These are phyloP conservation scores for Scheffersomyces illinoinensis DNA, from an alignment of 1,139 yeast species.

Conservation along the genomic window DNA sequence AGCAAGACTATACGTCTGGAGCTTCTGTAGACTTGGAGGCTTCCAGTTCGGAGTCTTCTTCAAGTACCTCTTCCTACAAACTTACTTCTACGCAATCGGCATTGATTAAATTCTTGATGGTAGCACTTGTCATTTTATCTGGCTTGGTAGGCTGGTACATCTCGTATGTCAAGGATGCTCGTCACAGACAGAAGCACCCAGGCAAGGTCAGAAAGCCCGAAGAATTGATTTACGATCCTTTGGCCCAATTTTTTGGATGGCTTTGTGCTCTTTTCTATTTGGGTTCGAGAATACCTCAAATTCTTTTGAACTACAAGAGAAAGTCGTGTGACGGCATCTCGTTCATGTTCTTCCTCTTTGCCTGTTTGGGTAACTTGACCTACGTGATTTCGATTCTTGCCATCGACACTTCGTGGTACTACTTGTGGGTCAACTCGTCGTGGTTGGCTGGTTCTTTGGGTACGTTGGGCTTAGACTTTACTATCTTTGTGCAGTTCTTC, in stretches of 20 bases:
- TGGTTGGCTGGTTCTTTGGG: conserved; percentile 95
- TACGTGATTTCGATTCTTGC: conserved; percentile 82
- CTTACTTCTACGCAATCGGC: conserved; percentile 22
- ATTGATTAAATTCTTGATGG: conserved; percentile 62
- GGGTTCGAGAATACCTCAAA: conserved; percentile 90
- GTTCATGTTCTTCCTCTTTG: conserved; percentile 87
- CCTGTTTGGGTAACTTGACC: conserved; percentile 88
- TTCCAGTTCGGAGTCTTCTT: conserved; percentile 1
- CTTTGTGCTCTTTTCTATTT: conserved; percentile 81
- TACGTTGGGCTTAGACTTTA: conserved; percentile 78
- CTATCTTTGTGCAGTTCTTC: conserved; percentile 86
- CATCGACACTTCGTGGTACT: conserved; percentile 69
- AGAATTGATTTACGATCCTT: conserved; percentile 59
- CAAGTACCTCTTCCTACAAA: conserved; percentile 5
- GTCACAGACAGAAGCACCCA: conserved; percentile 30
- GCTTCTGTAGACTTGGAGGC: conserved; percentile 8
- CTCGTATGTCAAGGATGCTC: conserved; percentile 45
- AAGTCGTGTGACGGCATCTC: conserved; percentile 93
- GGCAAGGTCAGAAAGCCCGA: conserved; percentile 28
- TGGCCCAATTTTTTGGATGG: conserved; percentile 92
- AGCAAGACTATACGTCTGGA: neutral
- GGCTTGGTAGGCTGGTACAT: conserved; percentile 89
- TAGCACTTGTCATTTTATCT: conserved; percentile 65
- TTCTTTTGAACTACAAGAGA: conserved; percentile 74
- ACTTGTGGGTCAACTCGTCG: conserved; percentile 76